Conservation (phyloP, 306 rosid species). For the Malus fusca region DNA sequence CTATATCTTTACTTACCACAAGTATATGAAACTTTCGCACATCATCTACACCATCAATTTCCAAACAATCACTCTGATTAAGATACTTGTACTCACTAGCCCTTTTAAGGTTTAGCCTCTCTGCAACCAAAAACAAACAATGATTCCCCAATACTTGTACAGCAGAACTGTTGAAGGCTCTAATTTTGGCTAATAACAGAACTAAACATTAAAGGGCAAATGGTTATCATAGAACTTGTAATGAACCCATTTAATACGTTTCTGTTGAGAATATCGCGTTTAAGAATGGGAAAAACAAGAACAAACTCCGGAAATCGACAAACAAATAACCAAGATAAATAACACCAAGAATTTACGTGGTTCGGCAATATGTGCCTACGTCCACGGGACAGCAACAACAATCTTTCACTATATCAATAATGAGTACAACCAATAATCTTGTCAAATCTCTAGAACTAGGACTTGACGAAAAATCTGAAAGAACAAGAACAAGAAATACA, state of each 20-base stretch:
- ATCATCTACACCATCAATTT: constrained; percentile 68
- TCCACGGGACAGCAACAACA: too few species aligned
- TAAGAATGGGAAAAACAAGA: too few species aligned
- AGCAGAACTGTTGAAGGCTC: background rate
- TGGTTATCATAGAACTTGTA: background rate
- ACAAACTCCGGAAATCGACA: too few species aligned
- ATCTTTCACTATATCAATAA: too few species aligned
- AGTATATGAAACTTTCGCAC: constrained; percentile 50
- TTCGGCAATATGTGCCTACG: too few species aligned
- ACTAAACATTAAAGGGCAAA: background rate
- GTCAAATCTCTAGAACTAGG: too few species aligned
- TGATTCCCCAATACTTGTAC: background rate
- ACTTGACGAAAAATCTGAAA: too few species aligned
- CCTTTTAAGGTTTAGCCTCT: constrained; percentile 56
- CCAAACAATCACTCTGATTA: constrained; percentile 74
- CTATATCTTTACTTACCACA: constrained; percentile 42
- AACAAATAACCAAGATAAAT: too few species aligned
- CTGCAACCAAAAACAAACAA: constrained; percentile 39
- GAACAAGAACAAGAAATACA: too few species aligned
- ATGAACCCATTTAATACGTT: background rate
- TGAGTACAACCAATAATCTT: too few species aligned
- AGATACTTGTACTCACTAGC: constrained; percentile 82
- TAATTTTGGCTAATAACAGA: background rate
- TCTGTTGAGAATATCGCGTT: too few species aligned
- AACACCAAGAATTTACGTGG: too few species aligned